Evolutionary conservation across 495 filamentous ascomycete genomes (phyloP).

Genomic region (Tuber magnatum): DNA sequence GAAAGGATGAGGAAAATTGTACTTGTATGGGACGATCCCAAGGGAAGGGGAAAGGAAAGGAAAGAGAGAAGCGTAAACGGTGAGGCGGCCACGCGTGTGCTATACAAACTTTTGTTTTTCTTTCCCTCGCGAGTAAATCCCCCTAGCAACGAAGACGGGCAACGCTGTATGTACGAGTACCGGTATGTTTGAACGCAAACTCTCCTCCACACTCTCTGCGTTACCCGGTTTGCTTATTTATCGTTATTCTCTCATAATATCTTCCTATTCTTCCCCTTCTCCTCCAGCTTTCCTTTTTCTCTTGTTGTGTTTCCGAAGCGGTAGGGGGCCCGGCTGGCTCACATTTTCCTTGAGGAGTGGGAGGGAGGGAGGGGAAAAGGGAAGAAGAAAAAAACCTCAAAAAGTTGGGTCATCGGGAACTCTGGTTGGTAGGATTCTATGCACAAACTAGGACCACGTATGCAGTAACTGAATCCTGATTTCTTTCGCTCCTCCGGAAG

Average conservation of each 20-base stretch:
- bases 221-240: neutral
- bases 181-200: neutral
- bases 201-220: neutral
- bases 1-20: neutral
- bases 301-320: neutral
- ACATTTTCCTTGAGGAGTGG: neutral
- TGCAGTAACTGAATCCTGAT: neutral
- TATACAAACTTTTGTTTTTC: neutral
- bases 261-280: neutral
- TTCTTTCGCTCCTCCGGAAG: neutral
- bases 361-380: neutral
- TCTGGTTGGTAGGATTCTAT: neutral
- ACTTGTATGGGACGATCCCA: neutral
- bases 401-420: neutral
- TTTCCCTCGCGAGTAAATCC: neutral
- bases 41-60: neutral
- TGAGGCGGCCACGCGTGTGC: conserved; percentile 1
- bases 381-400: neutral
- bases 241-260: neutral
- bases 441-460: neutral
- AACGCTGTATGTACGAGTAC: neutral
- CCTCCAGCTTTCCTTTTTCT: neutral
- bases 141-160: neutral
- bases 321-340: neutral
- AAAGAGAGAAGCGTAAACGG: neutral